phyloP scores from a whole-genome alignment of 257 asterid species.

The Petunia secreta region DNA sequence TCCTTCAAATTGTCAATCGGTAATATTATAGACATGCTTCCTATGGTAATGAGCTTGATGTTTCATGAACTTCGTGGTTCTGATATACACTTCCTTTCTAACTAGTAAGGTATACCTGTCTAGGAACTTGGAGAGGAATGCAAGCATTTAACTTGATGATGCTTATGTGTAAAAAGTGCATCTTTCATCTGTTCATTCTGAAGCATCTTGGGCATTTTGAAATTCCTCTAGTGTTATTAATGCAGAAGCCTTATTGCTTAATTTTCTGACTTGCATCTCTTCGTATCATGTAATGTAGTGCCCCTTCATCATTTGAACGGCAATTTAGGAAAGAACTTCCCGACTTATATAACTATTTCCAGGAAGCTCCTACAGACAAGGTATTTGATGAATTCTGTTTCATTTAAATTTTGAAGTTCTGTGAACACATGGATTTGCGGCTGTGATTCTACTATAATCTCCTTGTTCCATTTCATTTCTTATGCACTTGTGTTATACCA shows the following conservation, averaged over 20 bases:
- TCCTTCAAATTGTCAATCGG: conserved; percentile 7
- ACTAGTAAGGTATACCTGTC: conserved; percentile 20
- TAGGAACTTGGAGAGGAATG: not conserved
- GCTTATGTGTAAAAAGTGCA: not conserved
- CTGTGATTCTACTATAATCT: conserved; percentile 12
- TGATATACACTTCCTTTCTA: not conserved
- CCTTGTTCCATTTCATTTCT: not conserved
- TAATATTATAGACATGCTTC: not conserved
- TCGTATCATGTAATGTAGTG: conserved; percentile 52
- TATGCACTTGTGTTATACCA: conserved; percentile 2
- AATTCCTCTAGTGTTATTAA: not conserved
- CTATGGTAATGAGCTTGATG: conserved; percentile 2
- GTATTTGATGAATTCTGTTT: conserved; percentile 38
- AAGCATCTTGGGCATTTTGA: conserved; percentile 18
- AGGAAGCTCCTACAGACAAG: conserved; percentile 77
- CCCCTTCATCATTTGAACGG: conserved; percentile 91
- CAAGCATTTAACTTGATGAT: conserved; percentile 7
- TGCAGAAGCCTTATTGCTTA: conserved; percentile 7
- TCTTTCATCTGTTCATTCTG: conserved; percentile 22
- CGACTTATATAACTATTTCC: conserved; percentile 74
- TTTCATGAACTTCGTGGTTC: not conserved
- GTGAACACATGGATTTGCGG: not conserved
- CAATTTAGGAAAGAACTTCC: conserved; percentile 73
- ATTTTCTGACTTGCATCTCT: conserved; percentile 30
- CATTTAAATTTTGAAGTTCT: conserved; percentile 16